Percentiles rank a stretch among this genome's conserved stretches.
These are phyloP conservation scores for Tricholoma bakamatsutake DNA, from an alignment of 768 basidiomycete species.

Conservation along the genomic window DNA sequence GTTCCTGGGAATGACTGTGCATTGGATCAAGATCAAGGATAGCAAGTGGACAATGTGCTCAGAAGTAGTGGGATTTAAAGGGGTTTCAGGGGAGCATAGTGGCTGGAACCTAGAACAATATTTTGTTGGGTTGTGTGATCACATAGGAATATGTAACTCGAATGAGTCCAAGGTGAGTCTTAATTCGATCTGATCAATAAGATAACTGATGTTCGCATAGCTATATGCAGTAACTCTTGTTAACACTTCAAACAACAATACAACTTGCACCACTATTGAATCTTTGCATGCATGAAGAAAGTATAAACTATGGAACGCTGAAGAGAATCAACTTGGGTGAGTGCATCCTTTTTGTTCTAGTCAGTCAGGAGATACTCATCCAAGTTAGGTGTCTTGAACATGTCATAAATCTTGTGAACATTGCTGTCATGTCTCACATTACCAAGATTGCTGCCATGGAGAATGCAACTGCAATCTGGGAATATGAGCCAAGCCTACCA, in stretches of 20 bases:
- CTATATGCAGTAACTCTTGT: constrained; percentile 17
- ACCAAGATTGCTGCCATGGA: too few relatives aligned
- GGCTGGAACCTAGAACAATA: constrained; percentile 22
- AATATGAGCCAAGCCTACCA: too few relatives aligned
- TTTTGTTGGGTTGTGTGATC: constrained; percentile 18
- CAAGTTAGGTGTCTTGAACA: too few relatives aligned
- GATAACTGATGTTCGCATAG: constrained; percentile 11
- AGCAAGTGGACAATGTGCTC: constrained; percentile 17
- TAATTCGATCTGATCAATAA: not conserved
- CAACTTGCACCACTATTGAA: constrained; percentile 12
- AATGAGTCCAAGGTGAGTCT: constrained; percentile 14
- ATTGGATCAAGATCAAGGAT: constrained; percentile 18
- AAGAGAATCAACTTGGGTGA: too few relatives aligned
- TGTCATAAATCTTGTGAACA: too few relatives aligned
- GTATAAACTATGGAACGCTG: too few relatives aligned
- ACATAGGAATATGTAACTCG: constrained; percentile 16
- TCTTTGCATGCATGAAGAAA: constrained; percentile 4
- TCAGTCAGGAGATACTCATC: too few relatives aligned
- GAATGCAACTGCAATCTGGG: too few relatives aligned
- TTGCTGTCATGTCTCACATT: too few relatives aligned
- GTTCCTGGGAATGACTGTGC: constrained; percentile 13
- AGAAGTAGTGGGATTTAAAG: constrained; percentile 18
- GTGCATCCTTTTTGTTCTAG: too few relatives aligned
- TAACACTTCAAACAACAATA: constrained; percentile 20
- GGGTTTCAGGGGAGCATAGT: constrained; percentile 17